Conservation (phyloP, 495 filamentous ascomycete species). For the Parachaetomium inaequale region DNA sequence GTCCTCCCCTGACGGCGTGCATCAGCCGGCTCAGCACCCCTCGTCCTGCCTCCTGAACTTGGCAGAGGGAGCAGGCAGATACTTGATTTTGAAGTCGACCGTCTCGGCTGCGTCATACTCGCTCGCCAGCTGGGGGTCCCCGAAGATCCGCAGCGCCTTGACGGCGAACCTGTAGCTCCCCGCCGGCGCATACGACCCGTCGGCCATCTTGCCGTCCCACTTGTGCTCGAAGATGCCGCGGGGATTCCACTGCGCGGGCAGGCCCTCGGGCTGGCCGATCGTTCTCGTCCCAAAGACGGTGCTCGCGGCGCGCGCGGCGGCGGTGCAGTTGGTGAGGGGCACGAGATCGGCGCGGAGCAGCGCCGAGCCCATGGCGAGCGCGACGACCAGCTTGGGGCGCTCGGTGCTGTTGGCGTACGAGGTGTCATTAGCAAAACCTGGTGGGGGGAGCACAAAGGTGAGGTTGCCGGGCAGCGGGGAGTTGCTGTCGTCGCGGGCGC, state of each 20-base stretch:
- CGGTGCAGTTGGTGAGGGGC: conserved; percentile 30
- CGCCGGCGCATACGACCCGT: conserved; percentile 42
- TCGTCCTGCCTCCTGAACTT: conserved; percentile 1
- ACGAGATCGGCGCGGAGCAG: conserved; percentile 45
- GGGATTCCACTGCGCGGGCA: conserved; percentile 39
- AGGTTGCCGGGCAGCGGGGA: conserved; percentile 32
- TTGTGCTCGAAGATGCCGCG: conserved; percentile 31
- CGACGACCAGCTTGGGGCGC: conserved; percentile 28
- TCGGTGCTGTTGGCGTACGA: conserved; percentile 28
- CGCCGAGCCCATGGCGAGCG: conserved; percentile 44
- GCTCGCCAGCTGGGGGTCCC: conserved; percentile 27
- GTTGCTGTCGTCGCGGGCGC: conserved; percentile 32
- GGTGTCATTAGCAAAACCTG: conserved; percentile 35
- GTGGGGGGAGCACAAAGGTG: conserved; percentile 42
- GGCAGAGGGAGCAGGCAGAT: conserved; percentile 9
- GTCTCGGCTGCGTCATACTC: conserved; percentile 43
- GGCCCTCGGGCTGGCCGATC: conserved; percentile 33
- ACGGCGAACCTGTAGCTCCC: conserved; percentile 46
- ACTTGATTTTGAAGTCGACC: conserved; percentile 37
- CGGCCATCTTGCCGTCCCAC: conserved; percentile 45
- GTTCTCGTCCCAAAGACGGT: conserved; percentile 39
- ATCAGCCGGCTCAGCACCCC: not conserved
- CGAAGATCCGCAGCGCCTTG: conserved; percentile 45
- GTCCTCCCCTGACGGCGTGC: not conserved
- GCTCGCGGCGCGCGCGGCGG: conserved; percentile 22